Conservation (phyloP, 2,329 filamentous ascomycete genomes). For the Hymenotorrendiella dingleyae region DNA sequence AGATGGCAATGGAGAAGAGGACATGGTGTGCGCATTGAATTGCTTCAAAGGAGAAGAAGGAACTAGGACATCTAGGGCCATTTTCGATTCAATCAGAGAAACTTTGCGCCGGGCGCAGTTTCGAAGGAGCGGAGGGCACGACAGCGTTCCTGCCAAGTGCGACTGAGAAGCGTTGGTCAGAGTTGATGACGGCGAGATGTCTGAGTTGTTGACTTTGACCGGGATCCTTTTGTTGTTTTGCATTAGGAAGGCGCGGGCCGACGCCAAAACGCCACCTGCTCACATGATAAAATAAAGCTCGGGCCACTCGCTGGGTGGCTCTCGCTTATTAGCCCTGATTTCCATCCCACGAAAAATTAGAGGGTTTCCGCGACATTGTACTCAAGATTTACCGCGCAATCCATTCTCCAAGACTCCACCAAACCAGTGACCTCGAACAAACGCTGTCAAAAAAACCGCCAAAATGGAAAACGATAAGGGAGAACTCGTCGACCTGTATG, state of each 20-base stretch:
- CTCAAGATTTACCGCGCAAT: too few species aligned
- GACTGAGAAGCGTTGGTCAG: too few species aligned
- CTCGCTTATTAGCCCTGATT: conserved; percentile 4
- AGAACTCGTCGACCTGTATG: conserved; percentile 98
- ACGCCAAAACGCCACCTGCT: background rate
- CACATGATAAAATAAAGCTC: conserved; percentile 6
- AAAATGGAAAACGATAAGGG: conserved; percentile 99
- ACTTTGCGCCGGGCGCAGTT: conserved; percentile 22
- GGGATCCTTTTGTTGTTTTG: background rate
- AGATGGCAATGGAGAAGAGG: conserved; percentile 40
- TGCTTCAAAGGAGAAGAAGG: conserved; percentile 22
- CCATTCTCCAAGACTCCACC: too few species aligned
- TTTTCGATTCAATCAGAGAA: conserved; percentile 23
- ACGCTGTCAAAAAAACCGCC: conserved; percentile 36
- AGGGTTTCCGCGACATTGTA: too few species aligned
- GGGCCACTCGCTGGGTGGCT: too few species aligned
- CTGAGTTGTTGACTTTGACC: too few species aligned
- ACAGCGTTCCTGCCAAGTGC: conserved; percentile 19
- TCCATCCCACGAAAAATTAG: conserved; percentile 6
- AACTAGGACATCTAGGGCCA: conserved; percentile 35
- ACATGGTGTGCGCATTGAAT: conserved; percentile 19
- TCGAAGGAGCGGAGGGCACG: conserved; percentile 16
- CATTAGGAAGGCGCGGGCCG: conserved; percentile 3
- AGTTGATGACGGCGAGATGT: too few species aligned
- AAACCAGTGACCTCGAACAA: too few species aligned